These are phyloP conservation scores for Russula dissimulans DNA, from an alignment of 768 basidiomycete species.

Conservation along the genomic window DNA sequence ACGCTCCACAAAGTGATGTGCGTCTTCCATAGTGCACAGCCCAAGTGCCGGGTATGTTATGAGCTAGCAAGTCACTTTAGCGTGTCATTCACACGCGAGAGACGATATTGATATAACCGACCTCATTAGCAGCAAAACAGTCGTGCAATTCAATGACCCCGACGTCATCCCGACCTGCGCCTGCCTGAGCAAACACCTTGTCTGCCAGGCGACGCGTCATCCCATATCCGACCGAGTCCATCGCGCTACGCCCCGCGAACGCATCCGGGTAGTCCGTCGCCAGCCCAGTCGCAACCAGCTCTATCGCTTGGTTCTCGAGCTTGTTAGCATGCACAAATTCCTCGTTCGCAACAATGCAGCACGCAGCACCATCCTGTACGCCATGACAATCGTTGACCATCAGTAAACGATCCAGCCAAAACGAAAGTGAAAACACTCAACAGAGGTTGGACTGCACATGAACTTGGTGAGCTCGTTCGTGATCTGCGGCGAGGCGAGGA, in stretches of 20 bases:
- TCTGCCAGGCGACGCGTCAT: constrained; percentile 68
- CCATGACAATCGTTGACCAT: neutral
- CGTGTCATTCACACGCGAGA: neutral
- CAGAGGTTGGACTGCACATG: constrained; percentile 81
- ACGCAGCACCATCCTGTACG: constrained; percentile 61
- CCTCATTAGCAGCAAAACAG: constrained; percentile 80
- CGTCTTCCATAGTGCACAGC: constrained; percentile 54
- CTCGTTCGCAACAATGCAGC: constrained; percentile 71
- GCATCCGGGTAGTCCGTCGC: constrained; percentile 57
- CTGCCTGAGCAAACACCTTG: constrained; percentile 61
- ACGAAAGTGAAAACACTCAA: neutral
- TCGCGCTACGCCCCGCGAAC: constrained; percentile 59
- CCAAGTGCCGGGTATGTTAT: constrained; percentile 77
- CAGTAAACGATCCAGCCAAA: neutral
- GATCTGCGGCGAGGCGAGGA: constrained; percentile 57
- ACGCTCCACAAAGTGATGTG: constrained; percentile 62
- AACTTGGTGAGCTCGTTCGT: constrained; percentile 67
- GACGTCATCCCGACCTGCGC: constrained; percentile 58
- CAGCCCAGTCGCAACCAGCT: constrained; percentile 60
- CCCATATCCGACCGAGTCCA: constrained; percentile 73
- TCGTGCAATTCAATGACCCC: constrained; percentile 85
- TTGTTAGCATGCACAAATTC: constrained; percentile 61
- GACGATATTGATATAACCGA: constrained; percentile 21
- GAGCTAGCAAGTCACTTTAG: constrained; percentile 36
- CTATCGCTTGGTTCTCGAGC: constrained; percentile 81